Base-by-base conservation (phyloP, 73 alveolate species). In the Uronychia setigera region DNA sequence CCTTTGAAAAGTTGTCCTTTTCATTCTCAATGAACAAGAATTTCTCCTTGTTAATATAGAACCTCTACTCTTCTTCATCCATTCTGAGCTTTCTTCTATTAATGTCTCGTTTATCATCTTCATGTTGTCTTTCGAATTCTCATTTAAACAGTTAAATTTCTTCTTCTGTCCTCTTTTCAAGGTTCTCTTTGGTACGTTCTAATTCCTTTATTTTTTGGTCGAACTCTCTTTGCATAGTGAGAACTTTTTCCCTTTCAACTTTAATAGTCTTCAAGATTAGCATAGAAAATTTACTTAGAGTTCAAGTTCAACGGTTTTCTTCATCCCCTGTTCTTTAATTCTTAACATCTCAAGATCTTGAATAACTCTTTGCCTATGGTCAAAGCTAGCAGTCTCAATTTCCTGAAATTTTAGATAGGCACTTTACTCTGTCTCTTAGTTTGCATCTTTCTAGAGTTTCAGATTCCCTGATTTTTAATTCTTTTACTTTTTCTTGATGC, bases 231-330 rank as follows among this genome's bases (percentile, higher is more conserved):
- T 88, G 77, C 35, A 81, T 84, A 0, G 83, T 83, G 32, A 60
- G 85, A 58, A 86, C 76, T 11, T 58, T 87, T 11, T 84, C 92
- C 60, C 81, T 84, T 46, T 92, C 95, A 26, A 35, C 57, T 77
- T 85, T 76, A 35, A 88, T 85, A 19, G 67, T 46, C 67, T 46
- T 5, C 67, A 46, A 46, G 67, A n/a, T n/a, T n/a, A n/a, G 74
- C 34, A 85, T 0, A 27, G 82, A 29, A 27, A 29, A 35, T 46
- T 85, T 80, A 80, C 32, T 19, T 46, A 60, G 30, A 88, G 92
- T 33, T 92, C 97, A 57, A 92, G 82, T 77, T 92, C 97, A n/a
- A 84, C 83, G 11, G 90, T 35, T 78, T 87, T 85, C 87, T 89
- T 92, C 77, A 57, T 31, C 58, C 89, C 97, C n/a, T 80, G 83